phyloP scores from a whole-genome alignment of 805 yeast genomes.

The Lachancea nothofagi region DNA sequence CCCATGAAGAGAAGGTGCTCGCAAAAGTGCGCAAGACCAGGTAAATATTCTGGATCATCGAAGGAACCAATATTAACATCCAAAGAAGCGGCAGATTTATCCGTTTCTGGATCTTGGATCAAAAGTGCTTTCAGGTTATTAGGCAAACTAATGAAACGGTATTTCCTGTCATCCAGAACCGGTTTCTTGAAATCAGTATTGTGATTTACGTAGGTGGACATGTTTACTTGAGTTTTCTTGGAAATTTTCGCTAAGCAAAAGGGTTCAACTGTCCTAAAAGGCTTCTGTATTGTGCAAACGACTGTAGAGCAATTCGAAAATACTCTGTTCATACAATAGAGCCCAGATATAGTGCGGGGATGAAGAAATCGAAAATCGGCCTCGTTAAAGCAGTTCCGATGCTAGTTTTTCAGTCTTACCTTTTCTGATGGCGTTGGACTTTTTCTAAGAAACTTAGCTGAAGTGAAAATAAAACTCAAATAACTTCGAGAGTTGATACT shows the following conservation, averaged over 20 bases:
- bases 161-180: slow-evolving; percentile 65
- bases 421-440: not conserved
- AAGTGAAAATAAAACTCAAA: not conserved
- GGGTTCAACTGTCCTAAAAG: not conserved
- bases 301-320: not conserved
- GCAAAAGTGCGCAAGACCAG: slow-evolving; percentile 78
- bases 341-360: not conserved
- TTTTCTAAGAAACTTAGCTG: not conserved
- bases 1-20: slow-evolving; percentile 78
- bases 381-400: no score
- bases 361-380: no score
- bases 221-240: not conserved
- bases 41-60: slow-evolving; percentile 55
- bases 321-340: not conserved
- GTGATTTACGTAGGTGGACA: slow-evolving; percentile 6
- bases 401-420: not conserved
- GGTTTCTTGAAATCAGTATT: slow-evolving; percentile 35
- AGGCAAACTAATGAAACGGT: slow-evolving; percentile 55
- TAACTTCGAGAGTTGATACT: no score
- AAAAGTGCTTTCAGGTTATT: slow-evolving; percentile 57
- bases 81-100: slow-evolving; percentile 71
- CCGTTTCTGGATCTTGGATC: slow-evolving; percentile 64
- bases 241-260: not conserved
- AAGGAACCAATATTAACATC: slow-evolving; percentile 77
- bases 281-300: not conserved